Evolutionary conservation across 2,329 filamentous ascomycete genomes (phyloP), one percentile per base, ranked within the genome.

Genomic region (Colletotrichum cordylinicola): DNA sequence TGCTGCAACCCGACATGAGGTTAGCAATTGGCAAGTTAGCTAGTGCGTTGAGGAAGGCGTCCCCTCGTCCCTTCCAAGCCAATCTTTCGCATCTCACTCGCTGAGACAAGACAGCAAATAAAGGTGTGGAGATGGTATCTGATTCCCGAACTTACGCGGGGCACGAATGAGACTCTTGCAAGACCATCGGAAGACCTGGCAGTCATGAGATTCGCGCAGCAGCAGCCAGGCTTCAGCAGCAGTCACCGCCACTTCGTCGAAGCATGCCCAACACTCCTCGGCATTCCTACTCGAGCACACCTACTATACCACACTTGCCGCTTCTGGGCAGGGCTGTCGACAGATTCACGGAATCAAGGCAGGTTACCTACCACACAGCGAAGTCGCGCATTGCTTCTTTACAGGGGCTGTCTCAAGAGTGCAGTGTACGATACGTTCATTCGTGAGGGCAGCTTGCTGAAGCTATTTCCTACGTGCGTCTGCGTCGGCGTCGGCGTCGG

Each of bases 401-500:
- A 48, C 43, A 55, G 43, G 64, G 31, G 24, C 18, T 69, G 67
- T 69, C 33, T 69, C 16, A 48, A 43, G 60, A 31, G 74, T 69
- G 64, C 27, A 29, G 56, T 37, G 2, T 69, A 64, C 64, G 61
- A 65, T 73, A 61, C 74, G 74, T 76, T 76, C 67, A 76, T 76
- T 76, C 74, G 65, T 76, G 64, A 35, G 58, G 48, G 62, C 69
- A 67, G 62, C 65, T 65, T 76, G 70, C 70, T 74, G 74, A 69
- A 76, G 74, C 70, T 76, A 74, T 76, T 65, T 76, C 74, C 74
- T 76, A 76, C 74, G 29, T 76, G 43, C 43, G n/a, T 43, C 27
- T 4, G 27, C 6, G n/a, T n/a, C 37, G 37, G 37, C 37, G 74
- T 73, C 70, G 74, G 58, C 24, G 8, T 69, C 31, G 74, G 48